Conservation (phyloP, 2,329 filamentous ascomycete genomes). For the Cryphonectria parasitica region DNA sequence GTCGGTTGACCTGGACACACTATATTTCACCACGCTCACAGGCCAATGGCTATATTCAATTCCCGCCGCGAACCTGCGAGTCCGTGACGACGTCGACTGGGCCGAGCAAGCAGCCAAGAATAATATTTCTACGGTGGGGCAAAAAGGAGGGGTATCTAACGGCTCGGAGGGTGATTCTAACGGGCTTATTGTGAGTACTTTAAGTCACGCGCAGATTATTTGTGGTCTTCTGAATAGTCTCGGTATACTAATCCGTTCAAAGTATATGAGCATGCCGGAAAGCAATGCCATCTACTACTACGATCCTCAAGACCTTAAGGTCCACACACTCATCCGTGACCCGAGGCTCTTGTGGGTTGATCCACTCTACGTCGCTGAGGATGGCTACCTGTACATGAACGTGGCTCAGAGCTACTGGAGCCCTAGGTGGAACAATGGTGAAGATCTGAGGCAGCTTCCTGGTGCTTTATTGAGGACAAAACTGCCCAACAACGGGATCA, state of each 20-base stretch:
- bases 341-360: slow-evolving; percentile 18
- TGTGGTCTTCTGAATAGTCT: not conserved
- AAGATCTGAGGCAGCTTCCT: slow-evolving; percentile 20
- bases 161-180: slow-evolving; percentile 49
- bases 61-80: slow-evolving; percentile 6
- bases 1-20: slow-evolving; percentile 40
- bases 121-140: slow-evolving; percentile 50
- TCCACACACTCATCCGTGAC: slow-evolving; percentile 18
- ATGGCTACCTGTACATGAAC: slow-evolving; percentile 19
- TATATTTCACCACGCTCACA: slow-evolving; percentile 41
- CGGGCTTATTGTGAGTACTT: slow-evolving; percentile 39
- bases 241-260: not conserved
- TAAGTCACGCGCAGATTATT: not conserved
- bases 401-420: slow-evolving; percentile 20
- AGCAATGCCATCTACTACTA: slow-evolving; percentile 50
- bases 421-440: slow-evolving; percentile 19
- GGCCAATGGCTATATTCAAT: not conserved
- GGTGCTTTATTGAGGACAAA: slow-evolving; percentile 18
- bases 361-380: slow-evolving; percentile 15
- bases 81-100: slow-evolving; percentile 7
- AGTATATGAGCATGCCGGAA: slow-evolving; percentile 50
- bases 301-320: slow-evolving; percentile 33
- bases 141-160: slow-evolving; percentile 49
- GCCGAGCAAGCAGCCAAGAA: slow-evolving; percentile 30
- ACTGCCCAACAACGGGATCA: slow-evolving; percentile 16